Percentiles rank a stretch among this genome's conserved stretches.
Evolutionary conservation across 768 basidiomycete genomes (phyloP).

Genomic region (Suillus fuscotomentosus): DNA sequence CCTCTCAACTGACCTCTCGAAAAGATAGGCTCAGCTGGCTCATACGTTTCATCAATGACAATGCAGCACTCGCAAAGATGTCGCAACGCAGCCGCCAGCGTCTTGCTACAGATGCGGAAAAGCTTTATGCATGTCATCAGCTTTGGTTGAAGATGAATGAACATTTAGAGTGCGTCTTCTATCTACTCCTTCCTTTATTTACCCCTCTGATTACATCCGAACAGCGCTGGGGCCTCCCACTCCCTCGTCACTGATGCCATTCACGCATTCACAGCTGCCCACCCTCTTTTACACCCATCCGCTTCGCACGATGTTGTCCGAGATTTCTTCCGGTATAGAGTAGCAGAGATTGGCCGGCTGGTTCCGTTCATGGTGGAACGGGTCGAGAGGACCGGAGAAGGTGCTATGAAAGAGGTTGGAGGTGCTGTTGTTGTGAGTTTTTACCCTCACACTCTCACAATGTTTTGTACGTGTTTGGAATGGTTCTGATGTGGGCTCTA

Average conservation of each 20-base stretch:
- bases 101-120: slow-evolving; percentile 82
- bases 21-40: slow-evolving; percentile 79
- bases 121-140: slow-evolving; percentile 75
- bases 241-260: slow-evolving; percentile 73
- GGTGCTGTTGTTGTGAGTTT: slow-evolving; percentile 57
- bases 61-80: slow-evolving; percentile 79
- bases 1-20: slow-evolving; percentile 70
- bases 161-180: slow-evolving; percentile 51
- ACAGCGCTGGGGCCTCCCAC: slow-evolving; percentile 53
- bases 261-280: slow-evolving; percentile 58
- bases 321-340: slow-evolving; percentile 76
- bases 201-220: slow-evolving; percentile 3
- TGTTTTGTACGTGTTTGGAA: background rate
- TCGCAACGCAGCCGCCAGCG: slow-evolving; percentile 75
- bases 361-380: slow-evolving; percentile 56
- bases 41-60: slow-evolving; percentile 88
- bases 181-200: background rate
- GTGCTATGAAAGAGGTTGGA: slow-evolving; percentile 38
- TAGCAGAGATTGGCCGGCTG: slow-evolving; percentile 64
- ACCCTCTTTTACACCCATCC: slow-evolving; percentile 12
- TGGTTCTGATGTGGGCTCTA: slow-evolving; percentile 25
- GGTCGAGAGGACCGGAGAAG: slow-evolving; percentile 17
- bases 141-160: slow-evolving; percentile 81
- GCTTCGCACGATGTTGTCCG: slow-evolving; percentile 70
- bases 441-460: background rate